Evolutionary conservation across 495 filamentous ascomycete species (phyloP), one percentile per base, ranked within the genome.

Genomic region (Astrocystis sublimbata): DNA sequence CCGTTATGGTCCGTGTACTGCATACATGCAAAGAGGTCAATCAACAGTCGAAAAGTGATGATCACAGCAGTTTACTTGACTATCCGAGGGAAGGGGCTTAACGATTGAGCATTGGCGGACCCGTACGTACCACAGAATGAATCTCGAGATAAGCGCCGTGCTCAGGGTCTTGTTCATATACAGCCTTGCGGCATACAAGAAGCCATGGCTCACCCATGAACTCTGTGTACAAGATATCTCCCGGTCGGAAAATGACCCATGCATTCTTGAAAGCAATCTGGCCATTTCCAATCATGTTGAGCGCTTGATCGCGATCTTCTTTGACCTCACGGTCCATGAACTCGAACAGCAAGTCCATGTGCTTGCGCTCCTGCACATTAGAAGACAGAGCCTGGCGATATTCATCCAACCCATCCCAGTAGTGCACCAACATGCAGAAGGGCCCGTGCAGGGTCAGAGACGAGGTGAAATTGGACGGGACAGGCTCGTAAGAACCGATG

Each of bases 161-260:
- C 0, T 63, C 56, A 0, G 8, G 21, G 30, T 53, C 49, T 0
- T 62, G 46, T 50, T 72, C 69, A 49, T 72, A 72, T 5, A 64
- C 67, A 17, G 67, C 67, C 51, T 72, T 72, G 51, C 65, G 62
- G 52, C 69, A 72, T 0, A 70, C 45, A 4, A 70, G 26, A 24
- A 72, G 67, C 69, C 69, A 72, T 2, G 69, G 63, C 17, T 70
- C 65, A 2, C 49, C 68, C 58, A 60, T 68, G 62, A 65, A 74
- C 66, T 65, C 68, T 0, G 54, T 46, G n/a, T 75, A 72, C 36
- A 76, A 50, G 24, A 73, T 57, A 10, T 66, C 65, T 0, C 72
- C 72, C 0, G 77, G 77, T n/a, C 71, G 72, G 54, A 73, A 76
- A 40, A 79, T 70, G 10, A 71, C 55, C 75, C 74, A 78, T 1